Evolutionary conservation across 495 filamentous ascomycete genomes (phyloP).

Genomic region (Penicillium samsonianum): DNA sequence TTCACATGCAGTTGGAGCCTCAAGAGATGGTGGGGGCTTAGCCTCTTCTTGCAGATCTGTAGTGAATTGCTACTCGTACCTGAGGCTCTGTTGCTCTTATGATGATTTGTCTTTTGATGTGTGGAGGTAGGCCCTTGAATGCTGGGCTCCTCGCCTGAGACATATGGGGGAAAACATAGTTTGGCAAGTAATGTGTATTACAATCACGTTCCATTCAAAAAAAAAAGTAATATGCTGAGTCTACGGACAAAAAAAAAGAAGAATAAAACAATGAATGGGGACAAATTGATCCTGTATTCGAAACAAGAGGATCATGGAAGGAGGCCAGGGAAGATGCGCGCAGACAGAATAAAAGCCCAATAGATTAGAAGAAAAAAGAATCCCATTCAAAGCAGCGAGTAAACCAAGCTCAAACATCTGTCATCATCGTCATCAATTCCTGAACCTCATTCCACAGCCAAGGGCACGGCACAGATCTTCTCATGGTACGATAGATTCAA

Average conservation of each 20-base stretch:
- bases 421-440: slow-evolving; percentile 19
- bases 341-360: slow-evolving; percentile 7
- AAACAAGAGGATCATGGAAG: not conserved
- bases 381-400: slow-evolving; percentile 20
- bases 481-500: slow-evolving; percentile 10
- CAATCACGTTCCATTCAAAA: not conserved
- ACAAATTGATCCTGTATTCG: not conserved
- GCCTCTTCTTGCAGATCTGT: not conserved
- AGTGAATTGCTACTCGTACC: not conserved
- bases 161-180: not conserved
- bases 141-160: too few relatives aligned
- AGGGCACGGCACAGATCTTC: slow-evolving; percentile 1
- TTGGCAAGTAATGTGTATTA: not conserved
- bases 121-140: not conserved
- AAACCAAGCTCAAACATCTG: slow-evolving; percentile 23
- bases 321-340: not conserved
- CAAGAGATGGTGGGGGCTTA: not conserved
- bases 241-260: not conserved
- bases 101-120: not conserved
- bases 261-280: slow-evolving; percentile 3
- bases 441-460: not conserved
- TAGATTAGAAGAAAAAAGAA: slow-evolving; percentile 15
- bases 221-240: not conserved
- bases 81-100: slow-evolving; percentile 4
- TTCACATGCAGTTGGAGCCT: slow-evolving; percentile 1